Conservation (phyloP, 176 grass and related monocot species). For the Bolboschoenus planiculmis region DNA sequence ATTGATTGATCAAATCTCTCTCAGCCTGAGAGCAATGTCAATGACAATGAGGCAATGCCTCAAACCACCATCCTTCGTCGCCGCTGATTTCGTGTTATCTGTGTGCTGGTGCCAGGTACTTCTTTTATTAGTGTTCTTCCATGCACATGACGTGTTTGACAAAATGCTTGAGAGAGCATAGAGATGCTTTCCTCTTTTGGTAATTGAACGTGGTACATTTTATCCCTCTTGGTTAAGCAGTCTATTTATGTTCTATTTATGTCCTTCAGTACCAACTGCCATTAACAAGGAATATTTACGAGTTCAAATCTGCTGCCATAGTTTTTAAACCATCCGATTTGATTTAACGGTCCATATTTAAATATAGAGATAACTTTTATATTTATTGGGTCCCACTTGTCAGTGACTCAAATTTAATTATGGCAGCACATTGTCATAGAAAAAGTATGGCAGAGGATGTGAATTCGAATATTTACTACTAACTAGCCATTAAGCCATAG, state of each 20-base stretch:
- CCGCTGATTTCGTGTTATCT: not conserved
- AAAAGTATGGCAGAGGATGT: too few relatives aligned
- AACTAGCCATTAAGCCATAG: not conserved
- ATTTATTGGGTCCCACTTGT: too few relatives aligned
- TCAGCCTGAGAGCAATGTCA: not conserved
- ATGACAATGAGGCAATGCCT: not conserved
- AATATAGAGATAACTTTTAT: too few relatives aligned
- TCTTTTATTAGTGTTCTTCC: not conserved
- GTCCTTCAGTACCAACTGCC: not conserved
- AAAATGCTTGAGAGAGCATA: not conserved
- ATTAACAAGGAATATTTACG: not conserved
- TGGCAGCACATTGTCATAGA: too few relatives aligned
- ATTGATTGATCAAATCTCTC: not conserved
- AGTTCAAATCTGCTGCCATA: too few relatives aligned
- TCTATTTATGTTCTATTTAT: not conserved
- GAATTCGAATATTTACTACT: too few relatives aligned
- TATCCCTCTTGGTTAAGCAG: not conserved
- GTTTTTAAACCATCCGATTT: too few relatives aligned
- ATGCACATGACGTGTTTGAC: slow-evolving; percentile 3
- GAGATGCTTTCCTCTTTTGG: not conserved
- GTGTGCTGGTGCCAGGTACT: not conserved
- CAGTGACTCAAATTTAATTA: too few relatives aligned
- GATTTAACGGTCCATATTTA: too few relatives aligned
- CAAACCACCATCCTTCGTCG: not conserved
- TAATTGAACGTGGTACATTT: not conserved